A percentile compares a stretch with the other conserved stretches of the same genome.
Evolutionary conservation across 352 stramenopile species (phyloP).

Genomic region (Aphanomyces cochlioides): DNA sequence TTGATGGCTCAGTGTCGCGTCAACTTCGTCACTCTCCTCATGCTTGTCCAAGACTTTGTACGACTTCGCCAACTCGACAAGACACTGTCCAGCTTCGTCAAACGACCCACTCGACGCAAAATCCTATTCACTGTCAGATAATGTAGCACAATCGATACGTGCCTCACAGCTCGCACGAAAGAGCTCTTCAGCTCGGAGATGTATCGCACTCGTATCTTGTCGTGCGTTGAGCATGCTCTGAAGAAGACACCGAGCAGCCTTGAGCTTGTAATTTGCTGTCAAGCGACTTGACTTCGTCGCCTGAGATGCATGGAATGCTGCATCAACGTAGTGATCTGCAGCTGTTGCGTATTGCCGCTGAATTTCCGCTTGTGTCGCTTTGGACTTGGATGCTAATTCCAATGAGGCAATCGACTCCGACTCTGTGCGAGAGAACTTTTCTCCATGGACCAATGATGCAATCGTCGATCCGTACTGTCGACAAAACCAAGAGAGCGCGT

Average conservation of each 20-base stretch:
- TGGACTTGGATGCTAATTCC: neutral
- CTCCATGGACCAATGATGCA: conserved; percentile 8
- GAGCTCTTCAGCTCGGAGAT: conserved; percentile 6
- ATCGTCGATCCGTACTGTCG: conserved; percentile 7
- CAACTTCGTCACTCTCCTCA: neutral
- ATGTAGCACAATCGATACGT: neutral
- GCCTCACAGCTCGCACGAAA: conserved; percentile 14
- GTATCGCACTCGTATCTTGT: neutral
- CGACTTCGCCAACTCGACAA: conserved; percentile 12
- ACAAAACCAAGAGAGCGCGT: conserved; percentile 46
- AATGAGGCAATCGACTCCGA: neutral
- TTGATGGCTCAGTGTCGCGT: neutral
- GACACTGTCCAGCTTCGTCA: conserved; percentile 1
- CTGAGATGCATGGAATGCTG: neutral
- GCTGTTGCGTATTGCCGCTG: neutral
- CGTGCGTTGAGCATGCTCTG: neutral
- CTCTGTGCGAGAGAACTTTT: neutral
- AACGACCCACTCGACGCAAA: conserved; percentile 8
- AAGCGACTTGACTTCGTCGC: neutral
- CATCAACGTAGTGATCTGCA: conserved; percentile 21
- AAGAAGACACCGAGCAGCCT: conserved; percentile 19
- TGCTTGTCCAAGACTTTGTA: neutral
- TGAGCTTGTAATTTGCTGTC: neutral
- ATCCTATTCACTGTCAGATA: neutral
- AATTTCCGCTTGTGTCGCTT: neutral